These are phyloP conservation scores for Venturia asperata DNA, from an alignment of 2,329 filamentous ascomycete genomes.

Conservation along the genomic window DNA sequence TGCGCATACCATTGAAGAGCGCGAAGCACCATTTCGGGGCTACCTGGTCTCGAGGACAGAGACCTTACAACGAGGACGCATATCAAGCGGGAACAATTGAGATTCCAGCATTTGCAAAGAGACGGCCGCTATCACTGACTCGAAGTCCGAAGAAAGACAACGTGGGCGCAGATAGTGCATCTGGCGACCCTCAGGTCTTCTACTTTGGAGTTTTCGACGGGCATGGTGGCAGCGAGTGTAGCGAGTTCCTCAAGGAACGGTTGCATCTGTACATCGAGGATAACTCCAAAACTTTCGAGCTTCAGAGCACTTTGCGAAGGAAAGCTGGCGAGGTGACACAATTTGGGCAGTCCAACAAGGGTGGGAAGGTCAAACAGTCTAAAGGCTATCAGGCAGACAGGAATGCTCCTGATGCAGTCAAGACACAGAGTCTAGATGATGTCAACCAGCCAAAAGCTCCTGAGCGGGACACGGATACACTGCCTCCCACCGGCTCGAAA, in stretches of 20 bases:
- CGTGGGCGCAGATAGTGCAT: slow-evolving; percentile 66
- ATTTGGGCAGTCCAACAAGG: slow-evolving; percentile 17
- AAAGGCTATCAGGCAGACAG: slow-evolving; percentile 21
- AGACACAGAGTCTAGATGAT: slow-evolving; percentile 32
- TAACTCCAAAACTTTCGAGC: slow-evolving; percentile 65
- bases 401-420: slow-evolving; percentile 40
- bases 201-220: slow-evolving; percentile 97
- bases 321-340: slow-evolving; percentile 22
- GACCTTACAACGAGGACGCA: slow-evolving; percentile 87
- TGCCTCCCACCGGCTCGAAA: slow-evolving; percentile 20
- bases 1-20: slow-evolving; percentile 84
- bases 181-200: slow-evolving; percentile 90
- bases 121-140: slow-evolving; percentile 58
- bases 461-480: slow-evolving; percentile 24
- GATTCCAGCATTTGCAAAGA: slow-evolving; percentile 84
- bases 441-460: slow-evolving; percentile 29
- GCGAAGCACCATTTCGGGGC: slow-evolving; percentile 96
- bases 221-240: slow-evolving; percentile 85
- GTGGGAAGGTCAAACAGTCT: slow-evolving; percentile 25
- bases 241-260: slow-evolving; percentile 74
- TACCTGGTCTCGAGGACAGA: slow-evolving; percentile 68
- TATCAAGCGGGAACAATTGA: slow-evolving; percentile 92
- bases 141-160: slow-evolving; percentile 43
- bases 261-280: slow-evolving; percentile 86
- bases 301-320: slow-evolving; percentile 65